Evolutionary conservation across 2,329 filamentous ascomycete species (phyloP), one percentile per base, ranked within the genome.

Genomic region (Pseudopyrenochaeta lycopersici): DNA sequence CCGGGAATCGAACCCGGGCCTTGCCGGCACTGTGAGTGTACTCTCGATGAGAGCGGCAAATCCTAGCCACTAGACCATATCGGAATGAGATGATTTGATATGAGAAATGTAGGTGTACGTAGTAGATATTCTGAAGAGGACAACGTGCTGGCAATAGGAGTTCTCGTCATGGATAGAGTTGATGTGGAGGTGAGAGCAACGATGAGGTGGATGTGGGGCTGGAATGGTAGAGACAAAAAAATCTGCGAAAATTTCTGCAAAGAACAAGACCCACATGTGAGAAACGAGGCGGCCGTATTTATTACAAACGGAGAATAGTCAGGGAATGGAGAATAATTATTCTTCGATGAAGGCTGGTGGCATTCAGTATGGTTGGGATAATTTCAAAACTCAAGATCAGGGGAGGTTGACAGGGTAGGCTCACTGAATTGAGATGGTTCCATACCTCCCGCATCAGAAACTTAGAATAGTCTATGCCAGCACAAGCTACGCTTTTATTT

Each of bases 51-150:
- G 52, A 58, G 54, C 52, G 56, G 56, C 52, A 56, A 56, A 58
- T 58, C 52, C 52, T 55, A 58, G 52, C 52, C 52, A 56, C 52
- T 56, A 56, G 52, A 58, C 54, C 54, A 58, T 58, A 46, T 58
- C 54, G 54, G 54, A 58, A 21, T 38, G 12, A 35, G 27, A 3
- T 35, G 43, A 36, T 54, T 54, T 18, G 46, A 54, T 58, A 35
- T 7, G 32, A 23, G 5, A 2, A 0, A 38, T n/a, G 4, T 2
- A 2, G 1, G 20, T n/a, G 1, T 30, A 11, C 3, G 10, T 23
- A 2, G 29, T 46, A 36, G 12, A 20, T 46, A 30, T n/a, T 29
- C 32, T 33, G 18, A 15, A n/a, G 12, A 17, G 12, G 38, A n/a
- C 18, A 39, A 9, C 9, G 23, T 27, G 23, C 23, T 27, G 23